Evolutionary conservation across 192 early-diverging fungal species (phyloP), one percentile per base, ranked within the genome.

Genomic region (Backusella parvicylindrica): DNA sequence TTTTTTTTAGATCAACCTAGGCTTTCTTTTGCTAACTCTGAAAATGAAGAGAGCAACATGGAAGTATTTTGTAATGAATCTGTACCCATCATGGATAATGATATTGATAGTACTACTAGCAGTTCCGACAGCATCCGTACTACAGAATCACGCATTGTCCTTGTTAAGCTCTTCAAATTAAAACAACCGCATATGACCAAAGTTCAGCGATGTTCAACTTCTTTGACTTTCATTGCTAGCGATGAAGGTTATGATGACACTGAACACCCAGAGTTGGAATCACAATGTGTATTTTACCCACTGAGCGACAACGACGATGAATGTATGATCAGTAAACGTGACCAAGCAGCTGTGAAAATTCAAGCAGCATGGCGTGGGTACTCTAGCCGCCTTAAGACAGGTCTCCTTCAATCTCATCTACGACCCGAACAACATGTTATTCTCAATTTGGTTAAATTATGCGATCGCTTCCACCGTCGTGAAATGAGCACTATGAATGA

Each of bases 221-320:
- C 53, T n/a, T 32, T 56, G 15, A 56, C 71, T 2, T 35, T 35
- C 16, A 56, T 53, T 37, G 23, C 36, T 8, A 43, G 49, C 26
- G 77, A 78, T 49, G 77, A 78, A 36, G 71, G 67, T 23, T 75
- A 68, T 40, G 71, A 78, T 21, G 49, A 68, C n/a, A 63, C 38
- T 9, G 41, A 67, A 9, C 26, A 78, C 6, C 41, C 56, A n/a
- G 72, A 73, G 32, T 38, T 78, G 16, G 71, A 78, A 41, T 78
- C 77, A 1, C 36, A 47, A 13, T 73, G 53, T 40, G 65, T 73
- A 21, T 78, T 78, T 35, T 60, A 67, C 26, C 77, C 77, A n/a
- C 15, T 78, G 3, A 21, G 26, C 23, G 50, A 40, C n/a, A 38
- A 69, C 3, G 64, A 72, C 50, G 31, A 69, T 35, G 32, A 60